These are phyloP conservation scores for Carpinus viminea DNA, from an alignment of 306 rosid genomes.

Conservation along the genomic window DNA sequence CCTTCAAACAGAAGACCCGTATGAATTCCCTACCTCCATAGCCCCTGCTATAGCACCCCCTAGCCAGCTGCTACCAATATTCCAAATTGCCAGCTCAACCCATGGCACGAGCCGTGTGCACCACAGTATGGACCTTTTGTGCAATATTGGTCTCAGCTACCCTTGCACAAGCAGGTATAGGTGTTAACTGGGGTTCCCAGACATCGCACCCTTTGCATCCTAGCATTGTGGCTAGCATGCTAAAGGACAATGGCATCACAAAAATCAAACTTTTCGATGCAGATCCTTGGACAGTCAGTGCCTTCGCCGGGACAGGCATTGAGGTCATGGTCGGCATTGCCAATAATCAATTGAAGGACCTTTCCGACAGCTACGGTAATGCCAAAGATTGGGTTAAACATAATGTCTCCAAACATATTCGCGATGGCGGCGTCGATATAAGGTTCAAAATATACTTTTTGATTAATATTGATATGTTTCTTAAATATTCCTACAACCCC, in stretches of 20 bases:
- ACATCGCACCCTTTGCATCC: constrained; percentile 57
- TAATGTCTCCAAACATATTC: constrained; percentile 48
- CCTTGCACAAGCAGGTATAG: constrained; percentile 33
- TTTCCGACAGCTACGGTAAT: constrained; percentile 21
- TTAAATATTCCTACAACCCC: neutral
- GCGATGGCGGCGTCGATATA: constrained; percentile 54
- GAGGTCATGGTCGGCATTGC: constrained; percentile 82
- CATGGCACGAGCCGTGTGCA: constrained; percentile 34
- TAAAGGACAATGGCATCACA: constrained; percentile 66
- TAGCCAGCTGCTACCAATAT: neutral
- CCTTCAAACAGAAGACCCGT: neutral
- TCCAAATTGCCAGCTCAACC: constrained; percentile 3
- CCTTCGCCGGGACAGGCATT: constrained; percentile 57
- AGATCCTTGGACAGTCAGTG: constrained; percentile 52
- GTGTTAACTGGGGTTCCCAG: constrained; percentile 79
- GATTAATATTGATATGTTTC: neutral
- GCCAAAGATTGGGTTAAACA: constrained; percentile 68
- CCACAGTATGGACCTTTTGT: constrained; percentile 19
- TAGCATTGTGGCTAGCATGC: constrained; percentile 46
- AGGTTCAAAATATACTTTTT: constrained; percentile 32
- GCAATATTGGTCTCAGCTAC: constrained; percentile 17
- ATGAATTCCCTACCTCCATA: neutral
- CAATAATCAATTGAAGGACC: constrained; percentile 43
- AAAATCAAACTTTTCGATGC: constrained; percentile 76
- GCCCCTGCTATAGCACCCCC: neutral